A percentile compares a stretch with the other conserved stretches of the same genome.
These are phyloP conservation scores for Trichoderma virens DNA, from an alignment of 495 filamentous ascomycete genomes.

Conservation along the genomic window DNA sequence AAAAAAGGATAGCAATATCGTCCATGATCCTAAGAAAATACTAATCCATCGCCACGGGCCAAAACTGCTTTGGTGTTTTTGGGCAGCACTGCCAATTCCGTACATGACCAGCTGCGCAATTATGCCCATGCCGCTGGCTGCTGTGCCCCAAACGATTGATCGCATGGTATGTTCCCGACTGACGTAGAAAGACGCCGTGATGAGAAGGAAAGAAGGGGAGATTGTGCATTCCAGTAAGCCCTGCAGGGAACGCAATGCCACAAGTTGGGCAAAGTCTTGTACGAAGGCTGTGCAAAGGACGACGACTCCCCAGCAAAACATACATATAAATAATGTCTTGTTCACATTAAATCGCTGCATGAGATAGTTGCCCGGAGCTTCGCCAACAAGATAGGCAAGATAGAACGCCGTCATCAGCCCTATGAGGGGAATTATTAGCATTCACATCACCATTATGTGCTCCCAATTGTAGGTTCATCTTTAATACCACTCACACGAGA, in stretches of 20 bases:
- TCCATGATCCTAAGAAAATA: constrained; percentile 24
- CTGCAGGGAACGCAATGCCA: constrained; percentile 21
- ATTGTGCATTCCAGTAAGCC: constrained; percentile 28
- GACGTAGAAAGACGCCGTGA: constrained; percentile 27
- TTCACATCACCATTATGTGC: neutral
- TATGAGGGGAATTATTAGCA: neutral
- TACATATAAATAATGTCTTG: constrained; percentile 12
- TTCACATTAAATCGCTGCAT: constrained; percentile 19
- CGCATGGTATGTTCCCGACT: constrained; percentile 25
- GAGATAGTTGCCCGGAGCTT: constrained; percentile 17
- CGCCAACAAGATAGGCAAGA: constrained; percentile 19
- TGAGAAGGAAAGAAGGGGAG: constrained; percentile 24
- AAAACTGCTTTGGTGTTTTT: constrained; percentile 18
- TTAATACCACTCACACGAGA: neutral
- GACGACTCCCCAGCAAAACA: constrained; percentile 18
- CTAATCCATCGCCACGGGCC: constrained; percentile 19
- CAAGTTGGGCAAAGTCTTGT: constrained; percentile 13
- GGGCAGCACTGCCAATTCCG: constrained; percentile 21
- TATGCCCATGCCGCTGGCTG: constrained; percentile 22
- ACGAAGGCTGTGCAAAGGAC: constrained; percentile 18
- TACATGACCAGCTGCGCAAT: constrained; percentile 21
- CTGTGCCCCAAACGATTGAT: constrained; percentile 24
- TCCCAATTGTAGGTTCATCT: neutral
- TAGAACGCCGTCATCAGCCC: constrained; percentile 22
- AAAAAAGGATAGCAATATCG: constrained; percentile 17